A percentile compares a stretch with the other conserved stretches of the same genome.
Conservation (phyloP, 1,284 basidiomycete genomes). For the Taiwanofungus camphoratus region DNA sequence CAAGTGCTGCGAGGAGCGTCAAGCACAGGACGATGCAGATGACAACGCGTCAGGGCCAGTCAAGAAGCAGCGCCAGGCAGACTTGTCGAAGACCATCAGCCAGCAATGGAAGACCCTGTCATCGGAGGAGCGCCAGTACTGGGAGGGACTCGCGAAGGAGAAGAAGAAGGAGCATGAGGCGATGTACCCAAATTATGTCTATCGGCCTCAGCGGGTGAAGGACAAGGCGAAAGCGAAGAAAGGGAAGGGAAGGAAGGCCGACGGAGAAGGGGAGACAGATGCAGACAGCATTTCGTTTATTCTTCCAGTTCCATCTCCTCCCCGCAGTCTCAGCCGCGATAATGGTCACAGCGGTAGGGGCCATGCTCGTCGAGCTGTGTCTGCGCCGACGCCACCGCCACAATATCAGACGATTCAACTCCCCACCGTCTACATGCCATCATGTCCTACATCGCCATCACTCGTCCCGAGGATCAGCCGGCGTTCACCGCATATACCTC, state of each 20-base stretch:
- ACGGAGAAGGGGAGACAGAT: constrained; percentile 42
- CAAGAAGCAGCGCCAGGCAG: constrained; percentile 51
- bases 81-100: constrained; percentile 72
- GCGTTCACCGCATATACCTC: constrained; percentile 40
- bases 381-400: constrained; percentile 32
- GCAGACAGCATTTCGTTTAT: constrained; percentile 50
- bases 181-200: constrained; percentile 70
- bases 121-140: constrained; percentile 54
- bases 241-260: constrained; percentile 39
- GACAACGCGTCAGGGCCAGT: constrained; percentile 30
- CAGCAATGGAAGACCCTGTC: constrained; percentile 67
- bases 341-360: constrained; percentile 10
- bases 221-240: constrained; percentile 45
- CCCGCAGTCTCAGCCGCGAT: constrained; percentile 26
- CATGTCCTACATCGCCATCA: constrained; percentile 61
- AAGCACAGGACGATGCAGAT: constrained; percentile 38
- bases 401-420: constrained; percentile 53
- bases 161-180: constrained; percentile 55
- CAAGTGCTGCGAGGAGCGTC: constrained; percentile 66
- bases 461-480: constrained; percentile 52
- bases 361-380: constrained; percentile 26
- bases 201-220: constrained; percentile 64
- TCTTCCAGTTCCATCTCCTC: constrained; percentile 37
- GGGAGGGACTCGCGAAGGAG: constrained; percentile 56
- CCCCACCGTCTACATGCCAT: constrained; percentile 58